Evolutionary conservation across 371 early-diverging fungal genomes (phyloP), one percentile per base, ranked within the genome.

Genomic region (Nematocida ausubeli): DNA sequence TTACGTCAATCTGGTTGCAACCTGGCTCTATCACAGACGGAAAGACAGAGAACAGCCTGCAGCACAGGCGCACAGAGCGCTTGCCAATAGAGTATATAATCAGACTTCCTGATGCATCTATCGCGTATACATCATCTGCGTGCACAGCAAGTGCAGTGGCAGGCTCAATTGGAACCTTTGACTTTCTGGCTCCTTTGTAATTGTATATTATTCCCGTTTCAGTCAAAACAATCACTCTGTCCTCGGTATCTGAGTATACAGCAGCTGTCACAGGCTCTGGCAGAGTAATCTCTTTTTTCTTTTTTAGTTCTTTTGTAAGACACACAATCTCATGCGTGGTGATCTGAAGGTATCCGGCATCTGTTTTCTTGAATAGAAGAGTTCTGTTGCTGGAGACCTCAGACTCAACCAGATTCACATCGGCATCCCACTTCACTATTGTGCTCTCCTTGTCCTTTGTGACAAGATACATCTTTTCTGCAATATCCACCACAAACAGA

Each of bases 401-500:
- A 0, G 47, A 34, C 2, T 65, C 54, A 0, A 66, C 35, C 4
- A 9, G 69, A 6, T 75, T 65, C 9, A 75, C 12, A 5, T 42
- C 50, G 0, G 16, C 22, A 40, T 52, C 37, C 67, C 78, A 75
- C n/a, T 47, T 12, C 0, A 75, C 34, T 2, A 75, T 40, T 7
- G 35, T 39, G 56, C 67, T 66, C 68, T 75, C 78, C 5, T 1
- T 35, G 54, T 75, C 55, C 2, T 66, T 64, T 9, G 78, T 75
- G 12, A 75, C 19, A 4, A 75, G 57, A 34, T 75, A 75, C 40
- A 57, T 22, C 6, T 47, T 30, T n/a, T 2, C 19, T 24, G 7
- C 47, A 3, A 1, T 22, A 7, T 55, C 40, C 1, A 75, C 78
- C 51, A 56, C 44, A 54, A 75, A 75, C 2, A 75, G 3, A 5